phyloP scores from a whole-genome alignment of 2,329 filamentous ascomycete genomes.

The Thelonectria rubi region DNA sequence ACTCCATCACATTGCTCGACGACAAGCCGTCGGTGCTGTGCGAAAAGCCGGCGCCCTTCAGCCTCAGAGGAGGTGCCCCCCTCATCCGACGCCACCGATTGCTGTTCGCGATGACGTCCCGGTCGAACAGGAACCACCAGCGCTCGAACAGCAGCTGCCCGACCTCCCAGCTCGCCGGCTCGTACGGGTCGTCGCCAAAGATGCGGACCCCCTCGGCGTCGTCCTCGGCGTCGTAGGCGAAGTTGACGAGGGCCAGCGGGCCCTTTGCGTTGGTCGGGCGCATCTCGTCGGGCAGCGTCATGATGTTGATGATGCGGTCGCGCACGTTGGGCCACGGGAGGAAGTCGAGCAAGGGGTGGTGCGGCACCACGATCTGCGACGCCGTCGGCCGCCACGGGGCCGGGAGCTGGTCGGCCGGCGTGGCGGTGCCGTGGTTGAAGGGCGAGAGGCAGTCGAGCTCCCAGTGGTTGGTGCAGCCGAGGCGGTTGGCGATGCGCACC shows the following conservation, averaged over 20 bases:
- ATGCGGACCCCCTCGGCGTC: conserved; percentile 60
- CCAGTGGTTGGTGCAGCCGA: conserved; percentile 56
- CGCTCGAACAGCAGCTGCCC: conserved; percentile 65
- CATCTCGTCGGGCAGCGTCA: conserved; percentile 57
- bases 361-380: conserved; percentile 59
- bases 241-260: conserved; percentile 57
- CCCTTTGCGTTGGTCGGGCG: conserved; percentile 58
- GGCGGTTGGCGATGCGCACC: conserved; percentile 56
- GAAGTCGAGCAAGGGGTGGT: conserved; percentile 66
- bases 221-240: conserved; percentile 68
- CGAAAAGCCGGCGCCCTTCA: conserved; percentile 25
- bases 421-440: conserved; percentile 49
- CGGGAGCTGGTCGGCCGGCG: conserved; percentile 53
- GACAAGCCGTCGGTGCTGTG: conserved; percentile 15
- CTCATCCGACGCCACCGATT: conserved; percentile 60
- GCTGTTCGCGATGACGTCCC: conserved; percentile 60
- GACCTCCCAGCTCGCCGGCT: conserved; percentile 63
- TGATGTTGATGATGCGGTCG: conserved; percentile 61
- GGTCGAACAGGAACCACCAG: conserved; percentile 70
- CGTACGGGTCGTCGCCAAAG: conserved; percentile 59
- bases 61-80: conserved; percentile 50
- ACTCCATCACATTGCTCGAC: neutral
- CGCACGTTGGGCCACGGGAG: conserved; percentile 66
- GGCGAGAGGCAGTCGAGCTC: conserved; percentile 56
- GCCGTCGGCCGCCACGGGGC: conserved; percentile 59